These are phyloP conservation scores for Paxillus rubicundulus DNA, from an alignment of 768 basidiomycete genomes.

Conservation along the genomic window DNA sequence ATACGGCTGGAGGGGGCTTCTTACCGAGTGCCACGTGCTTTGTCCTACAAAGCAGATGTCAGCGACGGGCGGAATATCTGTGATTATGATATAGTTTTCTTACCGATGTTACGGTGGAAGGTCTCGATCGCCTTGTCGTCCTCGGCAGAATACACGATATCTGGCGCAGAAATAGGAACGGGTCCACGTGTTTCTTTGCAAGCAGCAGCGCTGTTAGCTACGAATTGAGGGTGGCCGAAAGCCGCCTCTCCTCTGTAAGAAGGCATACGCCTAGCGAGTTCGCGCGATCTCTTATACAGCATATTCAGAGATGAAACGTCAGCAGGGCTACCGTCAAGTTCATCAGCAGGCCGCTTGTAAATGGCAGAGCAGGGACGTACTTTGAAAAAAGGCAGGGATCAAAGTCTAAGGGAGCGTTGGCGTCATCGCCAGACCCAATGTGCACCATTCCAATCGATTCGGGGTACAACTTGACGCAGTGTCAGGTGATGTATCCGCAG, in stretches of 20 bases:
- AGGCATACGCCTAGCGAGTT: slow-evolving; percentile 54
- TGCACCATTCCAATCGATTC: slow-evolving; percentile 47
- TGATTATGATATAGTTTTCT: neutral
- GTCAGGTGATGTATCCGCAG: neutral
- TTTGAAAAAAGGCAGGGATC: slow-evolving; percentile 43
- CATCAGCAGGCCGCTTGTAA: neutral
- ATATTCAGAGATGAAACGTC: slow-evolving; percentile 48
- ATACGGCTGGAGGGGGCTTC: neutral
- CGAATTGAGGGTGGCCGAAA: slow-evolving; percentile 29
- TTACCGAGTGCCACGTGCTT: slow-evolving; percentile 16
- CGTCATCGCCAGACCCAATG: slow-evolving; percentile 41
- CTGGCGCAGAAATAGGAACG: slow-evolving; percentile 24
- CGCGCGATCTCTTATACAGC: slow-evolving; percentile 54
- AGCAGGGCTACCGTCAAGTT: slow-evolving; percentile 10
- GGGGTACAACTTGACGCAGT: slow-evolving; percentile 38
- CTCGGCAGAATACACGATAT: slow-evolving; percentile 32
- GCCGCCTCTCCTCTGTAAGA: slow-evolving; percentile 21
- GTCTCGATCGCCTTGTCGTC: slow-evolving; percentile 35
- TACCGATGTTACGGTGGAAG: slow-evolving; percentile 20
- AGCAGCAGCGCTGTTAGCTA: slow-evolving; percentile 25
- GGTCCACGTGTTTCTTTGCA: slow-evolving; percentile 20
- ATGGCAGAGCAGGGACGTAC: slow-evolving; percentile 29
- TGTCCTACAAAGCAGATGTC: neutral
- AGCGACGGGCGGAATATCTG: neutral
- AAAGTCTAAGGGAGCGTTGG: slow-evolving; percentile 42